Evolutionary conservation across 805 yeast genomes (phyloP).

Genomic region (Yamadazyma phyllophila): DNA sequence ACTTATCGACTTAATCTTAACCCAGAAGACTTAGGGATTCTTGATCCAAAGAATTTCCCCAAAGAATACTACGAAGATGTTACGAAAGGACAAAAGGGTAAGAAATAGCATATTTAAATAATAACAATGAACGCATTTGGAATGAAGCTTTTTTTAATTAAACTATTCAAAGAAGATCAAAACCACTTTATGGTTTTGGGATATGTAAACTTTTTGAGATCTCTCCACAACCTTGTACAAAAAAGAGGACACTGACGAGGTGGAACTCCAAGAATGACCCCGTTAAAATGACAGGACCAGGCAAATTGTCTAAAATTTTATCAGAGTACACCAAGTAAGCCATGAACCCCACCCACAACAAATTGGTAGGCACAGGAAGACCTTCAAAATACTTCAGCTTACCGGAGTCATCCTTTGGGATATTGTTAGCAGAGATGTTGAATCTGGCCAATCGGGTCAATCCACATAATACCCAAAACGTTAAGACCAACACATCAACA

Average conservation of each 20-base stretch:
- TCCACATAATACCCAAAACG: slow-evolving; percentile 90
- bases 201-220: slow-evolving; percentile 87
- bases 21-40: slow-evolving; percentile 29
- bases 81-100: background rate
- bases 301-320: slow-evolving; percentile 52
- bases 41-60: slow-evolving; percentile 38
- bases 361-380: slow-evolving; percentile 88
- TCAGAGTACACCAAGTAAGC: slow-evolving; percentile 58
- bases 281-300: slow-evolving; percentile 60
- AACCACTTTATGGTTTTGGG: slow-evolving; percentile 65
- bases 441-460: slow-evolving; percentile 91
- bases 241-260: slow-evolving; percentile 60
- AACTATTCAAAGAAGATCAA: background rate
- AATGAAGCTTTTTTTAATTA: too few relatives aligned
- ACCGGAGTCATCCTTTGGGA: slow-evolving; percentile 87
- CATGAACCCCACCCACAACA: slow-evolving; percentile 71
- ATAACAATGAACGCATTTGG: background rate
- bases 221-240: slow-evolving; percentile 84
- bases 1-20: slow-evolving; percentile 23
- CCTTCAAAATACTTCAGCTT: slow-evolving; percentile 94
- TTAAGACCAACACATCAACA: slow-evolving; percentile 69
- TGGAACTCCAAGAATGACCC: slow-evolving; percentile 72
- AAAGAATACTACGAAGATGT: slow-evolving; percentile 15
- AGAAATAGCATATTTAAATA: background rate
- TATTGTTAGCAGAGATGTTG: slow-evolving; percentile 87